A percentile compares a stretch with the other conserved stretches of the same genome.
Conservation (phyloP, 768 basidiomycete genomes). For the Kwoniella sp. region DNA sequence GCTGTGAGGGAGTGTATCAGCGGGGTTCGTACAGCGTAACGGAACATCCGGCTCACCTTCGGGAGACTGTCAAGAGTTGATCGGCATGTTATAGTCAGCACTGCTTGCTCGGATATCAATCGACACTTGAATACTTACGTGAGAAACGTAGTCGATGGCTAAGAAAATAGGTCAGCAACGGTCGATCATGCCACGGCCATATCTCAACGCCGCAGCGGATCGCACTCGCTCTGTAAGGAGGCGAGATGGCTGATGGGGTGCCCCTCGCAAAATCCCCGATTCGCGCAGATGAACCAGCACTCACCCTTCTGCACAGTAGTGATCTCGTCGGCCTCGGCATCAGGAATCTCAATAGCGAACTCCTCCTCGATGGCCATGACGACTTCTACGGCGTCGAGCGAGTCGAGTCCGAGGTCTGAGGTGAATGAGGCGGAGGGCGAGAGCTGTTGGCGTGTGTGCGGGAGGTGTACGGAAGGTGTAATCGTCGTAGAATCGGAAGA, state of each 20-base stretch:
- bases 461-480: not conserved
- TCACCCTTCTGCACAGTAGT: slow-evolving; percentile 84
- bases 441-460: slow-evolving; percentile 55
- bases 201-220: too few species aligned
- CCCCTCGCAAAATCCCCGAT: not conserved
- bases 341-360: slow-evolving; percentile 95
- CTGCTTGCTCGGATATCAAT: not conserved
- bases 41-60: slow-evolving; percentile 69
- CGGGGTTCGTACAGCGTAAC: too few species aligned
- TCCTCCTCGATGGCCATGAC: slow-evolving; percentile 99
- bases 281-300: slow-evolving; percentile 30
- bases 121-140: slow-evolving; percentile 46
- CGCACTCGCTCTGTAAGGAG: too few species aligned
- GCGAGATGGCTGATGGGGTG: not conserved
- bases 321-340: slow-evolving; percentile 91
- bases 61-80: slow-evolving; percentile 60
- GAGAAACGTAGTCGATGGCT: slow-evolving; percentile 94
- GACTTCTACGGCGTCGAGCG: slow-evolving; percentile 93
- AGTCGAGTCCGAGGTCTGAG: slow-evolving; percentile 85
- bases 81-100: not conserved
- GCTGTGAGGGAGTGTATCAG: slow-evolving; percentile 21
- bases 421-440: slow-evolving; percentile 63
- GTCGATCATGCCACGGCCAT: too few species aligned
- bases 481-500: not conserved
- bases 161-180: slow-evolving; percentile 14